phyloP scores from a whole-genome alignment of 2,329 filamentous ascomycete genomes.

The Acephala macrosclerotiorum region DNA sequence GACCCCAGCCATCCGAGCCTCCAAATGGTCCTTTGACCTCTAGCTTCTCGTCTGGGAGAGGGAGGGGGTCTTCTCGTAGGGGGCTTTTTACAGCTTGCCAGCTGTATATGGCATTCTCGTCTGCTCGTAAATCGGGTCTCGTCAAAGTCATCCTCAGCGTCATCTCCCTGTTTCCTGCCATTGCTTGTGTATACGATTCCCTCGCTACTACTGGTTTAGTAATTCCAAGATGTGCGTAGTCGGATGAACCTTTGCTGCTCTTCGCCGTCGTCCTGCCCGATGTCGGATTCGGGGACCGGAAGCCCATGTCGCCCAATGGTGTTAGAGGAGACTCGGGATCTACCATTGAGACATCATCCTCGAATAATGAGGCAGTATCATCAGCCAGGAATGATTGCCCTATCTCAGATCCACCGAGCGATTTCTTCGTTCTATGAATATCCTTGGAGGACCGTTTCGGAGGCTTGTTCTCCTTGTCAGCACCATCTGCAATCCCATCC shows the following conservation, averaged over 20 bases:
- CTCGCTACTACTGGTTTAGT: slow-evolving; percentile 39
- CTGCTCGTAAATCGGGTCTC: slow-evolving; percentile 81
- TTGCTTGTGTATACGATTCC: slow-evolving; percentile 54
- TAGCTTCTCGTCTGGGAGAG: slow-evolving; percentile 61
- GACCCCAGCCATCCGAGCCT: slow-evolving; percentile 49
- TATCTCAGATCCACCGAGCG: slow-evolving; percentile 51
- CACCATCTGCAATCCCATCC: slow-evolving; percentile 49
- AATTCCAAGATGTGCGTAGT: slow-evolving; percentile 45
- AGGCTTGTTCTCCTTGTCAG: slow-evolving; percentile 44
- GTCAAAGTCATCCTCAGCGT: slow-evolving; percentile 96
- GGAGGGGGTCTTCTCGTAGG: slow-evolving; percentile 57
- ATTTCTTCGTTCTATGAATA: slow-evolving; percentile 34
- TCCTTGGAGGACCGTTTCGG: slow-evolving; percentile 38
- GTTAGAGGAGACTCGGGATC: slow-evolving; percentile 62
- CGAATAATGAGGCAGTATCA: slow-evolving; percentile 62
- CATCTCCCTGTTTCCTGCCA: slow-evolving; percentile 80
- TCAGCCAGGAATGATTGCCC: slow-evolving; percentile 65
- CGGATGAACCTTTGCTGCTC: slow-evolving; percentile 47
- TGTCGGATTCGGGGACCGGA: slow-evolving; percentile 38
- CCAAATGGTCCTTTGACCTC: slow-evolving; percentile 45
- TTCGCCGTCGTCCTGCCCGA: slow-evolving; percentile 36
- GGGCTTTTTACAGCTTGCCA: slow-evolving; percentile 60
- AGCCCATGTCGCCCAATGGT: slow-evolving; percentile 40
- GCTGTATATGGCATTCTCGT: slow-evolving; percentile 75
- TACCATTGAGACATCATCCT: slow-evolving; percentile 60